Base-by-base conservation (phyloP, 2,329 filamentous ascomycete genomes). In the Aureobasidium sp. region DNA sequence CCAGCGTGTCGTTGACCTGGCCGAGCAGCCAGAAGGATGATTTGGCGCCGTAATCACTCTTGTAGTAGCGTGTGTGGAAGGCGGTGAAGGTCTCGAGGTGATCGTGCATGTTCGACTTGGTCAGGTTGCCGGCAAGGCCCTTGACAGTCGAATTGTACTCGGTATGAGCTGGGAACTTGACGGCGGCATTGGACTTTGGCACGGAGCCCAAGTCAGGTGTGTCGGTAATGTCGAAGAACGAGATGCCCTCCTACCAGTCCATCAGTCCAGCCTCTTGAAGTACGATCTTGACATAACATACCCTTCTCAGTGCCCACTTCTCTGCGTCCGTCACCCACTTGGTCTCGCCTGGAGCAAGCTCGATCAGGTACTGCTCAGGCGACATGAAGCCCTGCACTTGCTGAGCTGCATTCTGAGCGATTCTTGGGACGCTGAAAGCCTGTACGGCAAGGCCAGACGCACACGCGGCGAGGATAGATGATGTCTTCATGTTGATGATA, bases 141-240 rank as follows among this genome's bases (percentile, higher is more conserved):
- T 78, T 79, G 66, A 97, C 82, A 3, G 84, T 84, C 48, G 86
- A 79, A 67, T 90, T 84, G 67, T 88, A 81, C 41, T 79, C 72
- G 64, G 87, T 83, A 70, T 87, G 84, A 52, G 81, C 77, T 1
- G 91, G 91, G 72, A 87, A 95, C 51, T 76, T 79, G 66, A 87
- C 79, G 65, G 82, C 63, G 39, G 48, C 51, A 2, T 59, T 56
- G 44, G 52, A 49, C 45, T 62, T 62, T 61, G 66, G 65, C 20
- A 69, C 71, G 48, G 74, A 62, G 63, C 88, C 89, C 65, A 89
- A 82, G 55, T 88, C 82, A 57, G 80, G 79, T 62, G 86, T 84
- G 45, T 90, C 83, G 64, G 94, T 97, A 70, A 97, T 92, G 77
- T 97, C 93, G 82, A 97, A 95, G 81, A 97, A 97, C 70, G 87